Conservation (phyloP, 306 rosid species). For the Citrullus amarus region DNA sequence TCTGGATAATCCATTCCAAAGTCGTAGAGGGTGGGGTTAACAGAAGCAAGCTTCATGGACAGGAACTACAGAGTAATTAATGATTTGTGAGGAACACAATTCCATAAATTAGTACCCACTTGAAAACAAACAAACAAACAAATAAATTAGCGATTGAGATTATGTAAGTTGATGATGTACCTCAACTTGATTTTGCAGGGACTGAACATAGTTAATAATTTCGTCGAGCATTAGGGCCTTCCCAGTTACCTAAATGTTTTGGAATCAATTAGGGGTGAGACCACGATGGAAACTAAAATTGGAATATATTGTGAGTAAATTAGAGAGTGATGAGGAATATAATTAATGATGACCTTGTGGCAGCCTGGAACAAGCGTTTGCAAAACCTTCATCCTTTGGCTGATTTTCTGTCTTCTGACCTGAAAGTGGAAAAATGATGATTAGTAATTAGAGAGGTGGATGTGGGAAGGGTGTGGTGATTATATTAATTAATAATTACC, state of each 20-base stretch:
- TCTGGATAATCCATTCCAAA: slow-evolving; percentile 33
- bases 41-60: slow-evolving; percentile 75
- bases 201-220: slow-evolving; percentile 60
- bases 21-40: slow-evolving; percentile 51
- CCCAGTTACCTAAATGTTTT: slow-evolving; percentile 46
- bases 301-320: no score
- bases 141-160: no score
- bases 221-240: slow-evolving; percentile 94
- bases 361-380: slow-evolving; percentile 87
- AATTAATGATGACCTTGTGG: slow-evolving; percentile 40
- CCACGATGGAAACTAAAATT: no score
- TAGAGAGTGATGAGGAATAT: neutral
- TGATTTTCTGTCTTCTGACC: slow-evolving; percentile 91
- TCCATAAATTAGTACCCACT: no score
- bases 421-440: slow-evolving; percentile 9
- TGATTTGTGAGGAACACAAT: neutral
- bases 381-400: slow-evolving; percentile 82
- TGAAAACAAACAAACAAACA: neutral
- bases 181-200: slow-evolving; percentile 96
- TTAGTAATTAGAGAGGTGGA: neutral
- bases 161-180: slow-evolving; percentile 16
- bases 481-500: slow-evolving; percentile 20
- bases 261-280: no score
- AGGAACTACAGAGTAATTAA: slow-evolving; percentile 40
- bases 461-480: neutral